Conservation (phyloP, 495 filamentous ascomycete genomes). For the Trichoderma gamsii region DNA sequence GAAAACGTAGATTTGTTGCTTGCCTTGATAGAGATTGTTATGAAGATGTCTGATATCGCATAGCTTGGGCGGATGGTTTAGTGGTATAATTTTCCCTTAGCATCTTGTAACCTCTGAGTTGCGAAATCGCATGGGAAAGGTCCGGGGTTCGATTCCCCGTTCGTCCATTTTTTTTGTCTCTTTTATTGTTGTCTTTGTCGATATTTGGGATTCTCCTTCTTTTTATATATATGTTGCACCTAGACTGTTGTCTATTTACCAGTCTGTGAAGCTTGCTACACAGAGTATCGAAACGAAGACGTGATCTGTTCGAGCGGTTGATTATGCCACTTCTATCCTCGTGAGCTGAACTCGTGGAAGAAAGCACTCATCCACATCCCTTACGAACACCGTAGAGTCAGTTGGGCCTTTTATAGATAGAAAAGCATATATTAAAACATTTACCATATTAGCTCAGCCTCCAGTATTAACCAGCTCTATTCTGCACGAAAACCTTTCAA, state of each 20-base stretch:
- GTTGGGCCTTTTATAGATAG: no score
- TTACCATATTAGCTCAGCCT: no score
- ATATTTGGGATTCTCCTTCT: background rate
- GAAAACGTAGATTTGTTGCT: background rate
- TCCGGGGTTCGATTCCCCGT: slow-evolving; percentile 35
- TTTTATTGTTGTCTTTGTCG: background rate
- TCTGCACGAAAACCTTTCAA: background rate
- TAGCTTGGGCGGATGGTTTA: slow-evolving; percentile 10
- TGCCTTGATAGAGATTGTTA: background rate
- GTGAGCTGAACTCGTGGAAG: no score
- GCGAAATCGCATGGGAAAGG: slow-evolving; percentile 23
- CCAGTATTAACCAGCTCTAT: background rate
- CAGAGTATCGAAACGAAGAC: background rate
- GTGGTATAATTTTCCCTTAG: slow-evolving; percentile 15
- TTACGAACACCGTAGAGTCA: no score
- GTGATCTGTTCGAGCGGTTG: background rate
- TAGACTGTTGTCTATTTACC: no score
- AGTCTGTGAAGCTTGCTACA: no score
- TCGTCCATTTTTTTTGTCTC: slow-evolving; percentile 21
- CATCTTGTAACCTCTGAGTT: background rate
- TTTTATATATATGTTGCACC: background rate
- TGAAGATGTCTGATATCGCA: background rate
- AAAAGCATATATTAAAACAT: background rate
- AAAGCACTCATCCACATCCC: no score
- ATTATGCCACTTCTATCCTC: no score